phyloP scores from a whole-genome alignment of 75 land plant genomes.

The Sequoiadendron giganteum region DNA sequence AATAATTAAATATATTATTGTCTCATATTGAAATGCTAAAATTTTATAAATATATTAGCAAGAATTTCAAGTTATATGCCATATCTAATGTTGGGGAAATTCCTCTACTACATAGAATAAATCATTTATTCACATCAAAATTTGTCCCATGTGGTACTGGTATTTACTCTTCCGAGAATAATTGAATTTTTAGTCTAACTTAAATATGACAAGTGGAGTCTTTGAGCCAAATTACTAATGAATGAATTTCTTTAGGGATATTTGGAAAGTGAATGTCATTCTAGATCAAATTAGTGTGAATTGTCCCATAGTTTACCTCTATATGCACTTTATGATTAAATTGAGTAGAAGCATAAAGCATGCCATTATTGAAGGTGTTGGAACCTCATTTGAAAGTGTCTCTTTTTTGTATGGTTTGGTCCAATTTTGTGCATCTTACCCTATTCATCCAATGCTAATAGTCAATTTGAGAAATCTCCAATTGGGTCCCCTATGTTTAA shows the following conservation, averaged over 20 bases:
- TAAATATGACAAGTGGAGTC: background rate
- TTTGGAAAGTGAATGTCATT: background rate
- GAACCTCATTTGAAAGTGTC: no score
- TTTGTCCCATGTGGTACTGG: background rate
- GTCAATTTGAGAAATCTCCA: no score
- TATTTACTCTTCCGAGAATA: background rate
- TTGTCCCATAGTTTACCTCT: background rate
- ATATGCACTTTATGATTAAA: background rate
- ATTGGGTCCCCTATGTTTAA: no score
- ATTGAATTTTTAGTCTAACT: background rate
- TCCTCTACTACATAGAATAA: background rate
- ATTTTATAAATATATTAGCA: background rate
- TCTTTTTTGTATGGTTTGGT: no score
- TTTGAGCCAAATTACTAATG: background rate
- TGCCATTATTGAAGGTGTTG: background rate
- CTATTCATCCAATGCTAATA: no score
- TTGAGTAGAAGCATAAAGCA: background rate
- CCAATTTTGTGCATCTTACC: no score
- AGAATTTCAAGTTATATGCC: background rate
- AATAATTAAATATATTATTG: background rate
- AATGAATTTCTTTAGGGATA: background rate
- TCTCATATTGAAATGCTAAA: background rate
- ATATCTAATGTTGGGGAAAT: background rate
- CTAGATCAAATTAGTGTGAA: background rate
- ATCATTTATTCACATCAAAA: background rate